Evolutionary conservation across 164 flowering plant species (phyloP), one percentile per base, ranked within the genome.

Genomic region (Stephania cephalantha): DNA sequence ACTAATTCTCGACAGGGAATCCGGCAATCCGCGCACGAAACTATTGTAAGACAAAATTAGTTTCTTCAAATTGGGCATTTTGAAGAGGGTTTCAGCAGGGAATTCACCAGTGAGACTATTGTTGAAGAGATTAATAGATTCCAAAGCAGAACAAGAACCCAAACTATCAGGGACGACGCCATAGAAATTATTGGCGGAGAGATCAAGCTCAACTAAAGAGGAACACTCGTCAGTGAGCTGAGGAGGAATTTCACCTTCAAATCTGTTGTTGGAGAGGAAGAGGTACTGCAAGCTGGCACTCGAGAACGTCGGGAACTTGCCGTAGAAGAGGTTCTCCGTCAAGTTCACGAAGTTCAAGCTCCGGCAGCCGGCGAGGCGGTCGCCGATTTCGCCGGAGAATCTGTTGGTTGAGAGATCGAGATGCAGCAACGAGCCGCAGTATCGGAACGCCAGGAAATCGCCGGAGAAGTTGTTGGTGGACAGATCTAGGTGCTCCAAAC

Each of bases 31-130:
- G 9, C 97, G 97, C 8, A 48, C 20, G 58, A 93, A 90, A 35
- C 81, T 63, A 79, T 95, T 95, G 78, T 73, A 86, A 30, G 92
- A 82, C 65, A 94, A 50, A 20, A 46, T 73, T 44, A 95, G 74
- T 53, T 78, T 74, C 88, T 83, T 91, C 86, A 95, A 78, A 46
- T 44, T 86, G 12, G 79, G 78, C 90, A 91, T 86, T 15, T 82
- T 79, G 46, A 86, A 6, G 1, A 92, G 75, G 13, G 79, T 79
- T n/a, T 86, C 83, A 3, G 81, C 30, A 0, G 99, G 96, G 44
- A 93, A 70, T 66, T 84, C 86, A 46, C 97, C 97, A 29, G 91
- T 76, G 77, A 95, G 83, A 61, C 76, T 82, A 78, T 95, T 95
- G 72, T 35, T 74, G n/a, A 94, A 88, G 1, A 92, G 72, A 80